Conservation (phyloP, 805 yeast genomes). For the Candida golubevii region DNA sequence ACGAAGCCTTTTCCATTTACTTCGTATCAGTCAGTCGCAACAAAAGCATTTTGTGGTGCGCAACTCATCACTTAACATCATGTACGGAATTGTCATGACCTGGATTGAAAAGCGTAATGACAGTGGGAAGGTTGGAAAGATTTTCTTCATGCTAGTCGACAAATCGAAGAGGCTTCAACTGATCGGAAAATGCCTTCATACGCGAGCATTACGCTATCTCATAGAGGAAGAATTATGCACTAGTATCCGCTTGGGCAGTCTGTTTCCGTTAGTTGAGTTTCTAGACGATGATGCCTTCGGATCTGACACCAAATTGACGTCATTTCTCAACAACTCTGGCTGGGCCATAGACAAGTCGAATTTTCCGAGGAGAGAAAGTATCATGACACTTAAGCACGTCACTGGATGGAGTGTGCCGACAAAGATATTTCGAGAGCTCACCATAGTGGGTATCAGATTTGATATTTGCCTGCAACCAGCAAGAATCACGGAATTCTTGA, state of each 20-base stretch:
- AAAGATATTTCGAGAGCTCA: constrained; percentile 50
- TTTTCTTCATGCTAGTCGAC: constrained; percentile 48
- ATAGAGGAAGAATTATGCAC: constrained; percentile 40
- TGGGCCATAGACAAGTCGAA: constrained; percentile 30
- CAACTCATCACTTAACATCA: constrained; percentile 49
- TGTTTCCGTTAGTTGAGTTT: constrained; percentile 44
- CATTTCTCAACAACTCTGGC: constrained; percentile 37
- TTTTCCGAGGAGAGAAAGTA: constrained; percentile 21
- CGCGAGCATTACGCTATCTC: constrained; percentile 48
- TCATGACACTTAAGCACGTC: constrained; percentile 41
- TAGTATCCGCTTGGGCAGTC: constrained; percentile 38
- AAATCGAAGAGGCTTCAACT: constrained; percentile 50
- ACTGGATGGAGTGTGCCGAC: constrained; percentile 50
- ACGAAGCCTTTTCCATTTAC: constrained; percentile 27
- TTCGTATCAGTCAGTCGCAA: constrained; percentile 24
- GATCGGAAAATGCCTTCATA: constrained; percentile 51
- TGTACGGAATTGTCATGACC: constrained; percentile 52
- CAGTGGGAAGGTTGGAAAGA: constrained; percentile 32
- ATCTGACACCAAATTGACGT: constrained; percentile 21
- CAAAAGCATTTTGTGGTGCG: constrained; percentile 53
- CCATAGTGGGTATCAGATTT: constrained; percentile 54
- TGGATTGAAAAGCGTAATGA: constrained; percentile 39
- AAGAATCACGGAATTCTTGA: constrained; percentile 40
- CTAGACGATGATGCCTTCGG: constrained; percentile 22
- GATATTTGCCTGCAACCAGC: constrained; percentile 46